Base-by-base conservation (phyloP, 2,329 filamentous ascomycete genomes). In the Trichoderma koningii region DNA sequence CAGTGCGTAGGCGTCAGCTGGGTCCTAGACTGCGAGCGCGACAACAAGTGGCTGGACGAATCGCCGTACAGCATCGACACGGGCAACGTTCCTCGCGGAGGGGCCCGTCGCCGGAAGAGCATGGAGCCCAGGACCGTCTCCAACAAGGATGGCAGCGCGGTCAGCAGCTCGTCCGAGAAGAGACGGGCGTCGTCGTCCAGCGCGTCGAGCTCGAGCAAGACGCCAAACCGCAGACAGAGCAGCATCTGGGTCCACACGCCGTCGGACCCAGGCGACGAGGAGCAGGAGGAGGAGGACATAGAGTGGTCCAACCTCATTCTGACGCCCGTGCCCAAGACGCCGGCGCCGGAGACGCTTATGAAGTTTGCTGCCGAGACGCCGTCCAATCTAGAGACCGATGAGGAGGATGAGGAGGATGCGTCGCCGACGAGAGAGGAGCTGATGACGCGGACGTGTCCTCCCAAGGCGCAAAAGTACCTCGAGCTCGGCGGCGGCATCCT, bases 1-100 rank as follows among this genome's bases (percentile, higher is more conserved):
- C 88, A 91, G 70, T 96, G 92, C 77, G 92, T 97, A 63, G 92
- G 92, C 56, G 90, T 96, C 53, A 88, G 88, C 69, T 97, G 92
- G 92, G 90, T 95, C 63, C 83, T 96, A 68, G 92, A 96, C 70
- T 94, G 91, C 71, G 90, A 94, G 75, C 83, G 89, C 15, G 86
- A 91, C 72, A 90, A 90, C 68, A 80, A 86, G 73, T 93, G 91
- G 91, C 80, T 93, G 3, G 88, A 92, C 34, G 91, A 95, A 73
- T 77, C 80, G 0, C 80, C 85, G 0, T 94, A 92, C 74, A 81
- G 83, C 52, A 85, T 93, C 51, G 89, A 93, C 75, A 87, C 87
- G 34, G 81, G 83, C 2, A 78, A 87, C 50, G 78, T 90, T 41
- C 89, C 90, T 19, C 88, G 90, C 2, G 89, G 89, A 19, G 89